Conservation (phyloP, 257 asterid species). For the Nicotiana attenuata region DNA sequence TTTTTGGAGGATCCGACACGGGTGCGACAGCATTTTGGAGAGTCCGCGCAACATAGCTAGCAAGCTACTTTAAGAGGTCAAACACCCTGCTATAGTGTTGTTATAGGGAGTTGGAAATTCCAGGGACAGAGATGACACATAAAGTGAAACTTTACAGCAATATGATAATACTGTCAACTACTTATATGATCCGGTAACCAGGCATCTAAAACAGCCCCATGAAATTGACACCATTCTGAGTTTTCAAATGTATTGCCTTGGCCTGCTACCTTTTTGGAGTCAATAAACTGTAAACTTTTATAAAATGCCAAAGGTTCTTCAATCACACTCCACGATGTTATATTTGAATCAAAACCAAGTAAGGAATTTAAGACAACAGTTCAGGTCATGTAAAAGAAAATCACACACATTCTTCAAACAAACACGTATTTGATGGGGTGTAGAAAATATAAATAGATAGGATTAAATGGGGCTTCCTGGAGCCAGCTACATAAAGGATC, state of each 20-base stretch:
- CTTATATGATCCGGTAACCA: not conserved
- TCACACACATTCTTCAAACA: not conserved
- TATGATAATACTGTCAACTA: not conserved
- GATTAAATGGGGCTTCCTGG: not conserved
- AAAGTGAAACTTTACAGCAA: not conserved
- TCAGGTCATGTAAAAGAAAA: not conserved
- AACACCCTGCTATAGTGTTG: not conserved
- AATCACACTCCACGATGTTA: not conserved
- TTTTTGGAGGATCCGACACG: no score
- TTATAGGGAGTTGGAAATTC: not conserved
- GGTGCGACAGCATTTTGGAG: no score
- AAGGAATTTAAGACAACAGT: not conserved
- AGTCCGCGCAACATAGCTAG: no score
- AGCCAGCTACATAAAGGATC: not conserved
- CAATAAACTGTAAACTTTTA: not conserved
- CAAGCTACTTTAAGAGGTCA: not conserved
- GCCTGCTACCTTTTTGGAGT: not conserved
- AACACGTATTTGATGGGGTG: not conserved
- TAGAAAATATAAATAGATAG: not conserved
- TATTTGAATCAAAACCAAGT: not conserved
- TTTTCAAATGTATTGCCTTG: not conserved
- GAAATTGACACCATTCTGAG: not conserved
- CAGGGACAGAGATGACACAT: not conserved
- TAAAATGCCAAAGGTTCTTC: not conserved
- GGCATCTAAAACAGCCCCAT: not conserved